Percentiles rank a stretch among this genome's conserved stretches.
phyloP scores from a whole-genome alignment of 352 stramenopile species.

The Phytophthora palmivora region DNA sequence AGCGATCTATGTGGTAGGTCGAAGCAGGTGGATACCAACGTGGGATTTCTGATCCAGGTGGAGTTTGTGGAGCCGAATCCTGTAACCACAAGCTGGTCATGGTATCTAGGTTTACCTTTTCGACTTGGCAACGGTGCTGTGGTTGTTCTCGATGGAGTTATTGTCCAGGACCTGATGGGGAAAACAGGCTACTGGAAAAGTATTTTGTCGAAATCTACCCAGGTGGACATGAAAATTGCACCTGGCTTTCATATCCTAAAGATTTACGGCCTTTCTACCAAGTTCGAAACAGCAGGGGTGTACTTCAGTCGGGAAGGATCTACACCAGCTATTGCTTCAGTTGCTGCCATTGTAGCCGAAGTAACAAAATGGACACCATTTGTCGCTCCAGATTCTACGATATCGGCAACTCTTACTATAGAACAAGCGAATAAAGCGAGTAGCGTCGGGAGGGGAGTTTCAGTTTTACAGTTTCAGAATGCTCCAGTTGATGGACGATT shows the following conservation, averaged over 20 bases:
- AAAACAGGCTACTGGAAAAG: conserved; percentile 51
- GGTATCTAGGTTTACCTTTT: conserved; percentile 64
- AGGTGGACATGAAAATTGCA: conserved; percentile 50
- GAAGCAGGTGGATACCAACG: conserved; percentile 44
- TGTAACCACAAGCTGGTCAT: conserved; percentile 51
- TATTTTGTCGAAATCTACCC: conserved; percentile 42
- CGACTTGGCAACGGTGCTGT: conserved; percentile 54
- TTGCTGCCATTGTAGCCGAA: conserved; percentile 33
- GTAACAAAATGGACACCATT: conserved; percentile 51
- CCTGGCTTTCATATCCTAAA: conserved; percentile 51
- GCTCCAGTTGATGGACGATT: conserved; percentile 48
- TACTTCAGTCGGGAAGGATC: conserved; percentile 56
- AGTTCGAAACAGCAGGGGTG: conserved; percentile 58
- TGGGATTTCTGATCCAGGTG: conserved; percentile 55
- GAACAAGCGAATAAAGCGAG: conserved; percentile 45
- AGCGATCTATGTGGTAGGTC: conserved; percentile 57
- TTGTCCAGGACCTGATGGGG: conserved; percentile 57
- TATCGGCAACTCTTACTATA: conserved; percentile 32
- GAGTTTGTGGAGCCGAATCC: conserved; percentile 55
- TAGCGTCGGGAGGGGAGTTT: conserved; percentile 52
- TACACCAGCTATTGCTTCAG: conserved; percentile 26
- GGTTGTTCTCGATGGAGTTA: conserved; percentile 49
- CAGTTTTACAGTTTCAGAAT: conserved; percentile 50
- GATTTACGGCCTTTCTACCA: conserved; percentile 50
- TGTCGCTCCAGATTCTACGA: conserved; percentile 39